A percentile compares a stretch with the other conserved stretches of the same genome.
Conservation (phyloP, 2,329 filamentous ascomycete species). For the Ophiostoma perfectum region DNA sequence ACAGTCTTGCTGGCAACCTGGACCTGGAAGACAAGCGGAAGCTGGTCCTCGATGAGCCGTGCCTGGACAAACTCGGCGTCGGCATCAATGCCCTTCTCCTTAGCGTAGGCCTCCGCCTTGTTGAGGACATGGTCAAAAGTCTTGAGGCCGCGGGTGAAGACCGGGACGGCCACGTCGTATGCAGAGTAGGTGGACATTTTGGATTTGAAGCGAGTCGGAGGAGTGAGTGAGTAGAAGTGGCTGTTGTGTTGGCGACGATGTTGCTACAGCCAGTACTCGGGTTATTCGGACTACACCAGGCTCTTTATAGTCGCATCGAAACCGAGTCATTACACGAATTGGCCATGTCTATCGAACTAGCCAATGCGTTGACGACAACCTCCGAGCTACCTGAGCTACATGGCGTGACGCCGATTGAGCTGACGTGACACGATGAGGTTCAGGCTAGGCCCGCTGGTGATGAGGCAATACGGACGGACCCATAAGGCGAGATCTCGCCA, state of each 20-base stretch:
- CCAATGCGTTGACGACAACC: background rate
- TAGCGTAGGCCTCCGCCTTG: constrained; percentile 32
- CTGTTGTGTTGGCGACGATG: background rate
- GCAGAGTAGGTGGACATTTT: constrained; percentile 29
- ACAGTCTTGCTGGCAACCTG: constrained; percentile 31
- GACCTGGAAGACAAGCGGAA: constrained; percentile 37
- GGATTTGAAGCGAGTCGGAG: constrained; percentile 14
- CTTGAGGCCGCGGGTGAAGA: constrained; percentile 28
- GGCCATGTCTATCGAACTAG: background rate
- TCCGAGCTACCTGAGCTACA: background rate
- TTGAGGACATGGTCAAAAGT: constrained; percentile 32
- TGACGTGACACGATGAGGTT: background rate
- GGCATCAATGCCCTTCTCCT: constrained; percentile 30
- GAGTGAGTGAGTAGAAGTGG: background rate
- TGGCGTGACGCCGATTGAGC: background rate
- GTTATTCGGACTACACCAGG: background rate
- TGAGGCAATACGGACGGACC: background rate
- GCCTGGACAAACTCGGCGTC: constrained; percentile 28
- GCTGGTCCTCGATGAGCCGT: constrained; percentile 35
- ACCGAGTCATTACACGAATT: background rate
- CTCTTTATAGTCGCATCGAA: constrained; percentile 7
- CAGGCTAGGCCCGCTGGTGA: constrained; percentile 6
- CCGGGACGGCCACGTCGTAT: constrained; percentile 32
- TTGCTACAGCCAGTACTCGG: background rate
- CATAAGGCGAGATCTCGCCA: background rate